These are phyloP conservation scores for Malus fusca DNA, from an alignment of 306 rosid species.

Conservation along the genomic window DNA sequence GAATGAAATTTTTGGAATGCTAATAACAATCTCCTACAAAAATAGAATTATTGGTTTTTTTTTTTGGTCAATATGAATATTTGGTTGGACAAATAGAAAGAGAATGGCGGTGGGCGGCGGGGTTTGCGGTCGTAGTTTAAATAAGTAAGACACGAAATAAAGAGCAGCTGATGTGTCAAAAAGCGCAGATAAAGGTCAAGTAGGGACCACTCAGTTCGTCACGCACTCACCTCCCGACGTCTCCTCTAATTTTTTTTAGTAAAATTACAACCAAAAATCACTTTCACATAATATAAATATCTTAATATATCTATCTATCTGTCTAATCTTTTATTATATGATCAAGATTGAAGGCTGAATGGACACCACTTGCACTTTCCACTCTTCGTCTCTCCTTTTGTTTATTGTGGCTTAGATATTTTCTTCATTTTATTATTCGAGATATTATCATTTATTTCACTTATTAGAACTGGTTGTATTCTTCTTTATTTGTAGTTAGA, in stretches of 20 bases:
- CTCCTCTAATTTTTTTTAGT: background rate
- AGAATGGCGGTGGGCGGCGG: background rate
- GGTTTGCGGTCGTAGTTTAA: background rate
- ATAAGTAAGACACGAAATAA: background rate
- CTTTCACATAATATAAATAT: background rate
- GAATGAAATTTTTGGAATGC: too few species aligned
- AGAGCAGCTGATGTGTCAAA: slow-evolving; percentile 42
- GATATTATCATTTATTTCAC: background rate
- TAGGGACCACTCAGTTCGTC: slow-evolving; percentile 23
- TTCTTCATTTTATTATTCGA: background rate
- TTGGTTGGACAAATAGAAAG: background rate
- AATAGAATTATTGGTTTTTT: background rate
- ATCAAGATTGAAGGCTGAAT: background rate
- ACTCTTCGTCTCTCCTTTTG: background rate
- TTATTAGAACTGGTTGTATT: too few species aligned
- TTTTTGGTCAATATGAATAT: background rate
- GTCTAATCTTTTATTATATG: background rate
- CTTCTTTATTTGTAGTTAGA: too few species aligned
- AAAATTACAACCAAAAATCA: background rate
- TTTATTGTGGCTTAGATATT: slow-evolving; percentile 20
- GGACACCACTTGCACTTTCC: background rate
- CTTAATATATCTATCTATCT: too few species aligned
- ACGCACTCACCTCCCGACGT: background rate
- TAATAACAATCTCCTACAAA: too few species aligned
- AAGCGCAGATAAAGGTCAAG: slow-evolving; percentile 24